Conservation (phyloP, 352 stramenopile genomes). For the Elongisporangium prolatum region DNA sequence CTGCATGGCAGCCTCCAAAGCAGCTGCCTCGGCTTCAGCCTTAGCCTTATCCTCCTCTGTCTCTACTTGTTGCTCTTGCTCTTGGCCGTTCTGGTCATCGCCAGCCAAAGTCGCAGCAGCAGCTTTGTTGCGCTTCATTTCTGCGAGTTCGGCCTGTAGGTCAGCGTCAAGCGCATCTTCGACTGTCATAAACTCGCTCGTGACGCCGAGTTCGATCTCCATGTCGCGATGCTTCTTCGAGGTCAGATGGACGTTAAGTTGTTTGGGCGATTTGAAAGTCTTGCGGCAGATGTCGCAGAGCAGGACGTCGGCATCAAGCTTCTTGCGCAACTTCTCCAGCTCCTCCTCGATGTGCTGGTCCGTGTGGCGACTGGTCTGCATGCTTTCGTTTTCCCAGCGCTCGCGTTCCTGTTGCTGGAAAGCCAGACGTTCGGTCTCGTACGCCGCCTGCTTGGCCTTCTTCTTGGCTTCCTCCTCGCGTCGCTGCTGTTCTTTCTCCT, state of each 20-base stretch:
- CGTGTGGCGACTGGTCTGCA: constrained; percentile 40
- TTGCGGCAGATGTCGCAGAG: constrained; percentile 81
- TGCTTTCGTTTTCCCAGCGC: constrained; percentile 36
- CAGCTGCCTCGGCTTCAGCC: constrained; percentile 22
- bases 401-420: constrained; percentile 71
- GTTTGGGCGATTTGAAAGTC: constrained; percentile 80
- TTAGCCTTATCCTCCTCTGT: constrained; percentile 27
- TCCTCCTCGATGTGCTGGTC: constrained; percentile 62
- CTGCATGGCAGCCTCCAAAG: constrained; percentile 10
- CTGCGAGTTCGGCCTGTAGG: constrained; percentile 49
- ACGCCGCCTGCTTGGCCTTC: constrained; percentile 52
- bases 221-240: constrained; percentile 83
- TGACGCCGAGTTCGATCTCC: constrained; percentile 64
- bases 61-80: constrained; percentile 21
- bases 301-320: constrained; percentile 63
- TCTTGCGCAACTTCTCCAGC: constrained; percentile 55
- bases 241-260: constrained; percentile 72
- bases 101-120: not conserved
- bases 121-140: not conserved
- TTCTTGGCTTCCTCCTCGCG: constrained; percentile 49
- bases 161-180: constrained; percentile 61
- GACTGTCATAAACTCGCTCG: constrained; percentile 42
- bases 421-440: constrained; percentile 46
- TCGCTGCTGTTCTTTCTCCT: constrained; percentile 43
- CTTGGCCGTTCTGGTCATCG: constrained; percentile 4